Percentiles rank a stretch among this genome's conserved stretches.
Evolutionary conservation across 2,329 filamentous ascomycete genomes (phyloP).

Genomic region (Colletotrichum plurivorum): DNA sequence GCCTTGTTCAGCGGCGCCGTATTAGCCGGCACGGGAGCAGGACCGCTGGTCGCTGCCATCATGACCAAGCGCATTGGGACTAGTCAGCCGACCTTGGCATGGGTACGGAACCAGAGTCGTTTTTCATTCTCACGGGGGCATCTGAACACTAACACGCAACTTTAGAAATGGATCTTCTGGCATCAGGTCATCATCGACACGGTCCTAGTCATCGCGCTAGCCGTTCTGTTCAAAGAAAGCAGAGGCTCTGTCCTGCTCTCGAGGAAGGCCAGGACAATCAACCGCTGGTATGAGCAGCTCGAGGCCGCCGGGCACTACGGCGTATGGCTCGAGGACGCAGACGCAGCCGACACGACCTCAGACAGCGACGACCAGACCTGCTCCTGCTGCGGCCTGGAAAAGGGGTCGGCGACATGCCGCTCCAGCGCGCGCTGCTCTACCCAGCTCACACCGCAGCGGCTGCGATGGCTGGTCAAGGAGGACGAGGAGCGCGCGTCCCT

Average conservation of each 20-base stretch:
- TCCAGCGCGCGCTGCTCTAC: conserved; percentile 21
- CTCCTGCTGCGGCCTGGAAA: conserved; percentile 23
- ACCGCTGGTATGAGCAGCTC: conserved; percentile 82
- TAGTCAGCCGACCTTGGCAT: conserved; percentile 49
- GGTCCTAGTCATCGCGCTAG: conserved; percentile 74
- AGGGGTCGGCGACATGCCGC: conserved; percentile 7
- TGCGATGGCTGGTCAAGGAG: conserved; percentile 84
- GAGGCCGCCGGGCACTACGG: conserved; percentile 75
- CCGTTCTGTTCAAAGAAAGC: conserved; percentile 84
- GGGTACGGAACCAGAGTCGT: conserved; percentile 1
- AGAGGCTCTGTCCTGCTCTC: conserved; percentile 84
- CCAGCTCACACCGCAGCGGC: conserved; percentile 54
- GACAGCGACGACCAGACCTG: conserved; percentile 26
- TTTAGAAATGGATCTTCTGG: conserved; percentile 94
- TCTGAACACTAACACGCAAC: background rate
- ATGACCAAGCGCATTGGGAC: conserved; percentile 73
- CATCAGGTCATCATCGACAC: conserved; percentile 81
- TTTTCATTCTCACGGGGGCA: background rate
- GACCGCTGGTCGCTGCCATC: conserved; percentile 79
- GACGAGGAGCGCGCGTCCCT: conserved; percentile 83
- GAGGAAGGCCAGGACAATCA: conserved; percentile 80
- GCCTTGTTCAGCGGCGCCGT: conserved; percentile 86
- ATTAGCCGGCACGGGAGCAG: conserved; percentile 83
- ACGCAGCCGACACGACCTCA: conserved; percentile 14
- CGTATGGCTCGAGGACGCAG: conserved; percentile 53